Conservation (phyloP, 176 grass and related monocot species). For the Alopecurus myosuroides region DNA sequence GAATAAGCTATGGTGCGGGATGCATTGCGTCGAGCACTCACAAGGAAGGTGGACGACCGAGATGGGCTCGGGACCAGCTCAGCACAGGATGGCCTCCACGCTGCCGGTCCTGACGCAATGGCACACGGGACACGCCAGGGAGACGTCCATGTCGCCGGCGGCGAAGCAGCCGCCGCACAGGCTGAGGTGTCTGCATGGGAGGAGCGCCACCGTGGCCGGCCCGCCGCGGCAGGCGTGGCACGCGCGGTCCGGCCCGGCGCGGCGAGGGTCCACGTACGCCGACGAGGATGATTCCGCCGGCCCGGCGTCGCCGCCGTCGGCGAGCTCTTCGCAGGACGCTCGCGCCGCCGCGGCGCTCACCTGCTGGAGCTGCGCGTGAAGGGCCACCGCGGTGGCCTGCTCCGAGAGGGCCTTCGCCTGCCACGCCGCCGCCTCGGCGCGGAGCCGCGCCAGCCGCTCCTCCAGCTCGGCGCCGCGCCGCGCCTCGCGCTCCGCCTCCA, state of each 20-base stretch:
- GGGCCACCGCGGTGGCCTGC: slow-evolving; percentile 46
- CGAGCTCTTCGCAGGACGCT: slow-evolving; percentile 14
- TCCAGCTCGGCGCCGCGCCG: slow-evolving; percentile 54
- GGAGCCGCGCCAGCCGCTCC: slow-evolving; percentile 51
- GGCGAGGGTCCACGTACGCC: slow-evolving; percentile 59
- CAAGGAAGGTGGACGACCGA: not conserved
- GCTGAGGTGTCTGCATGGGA: slow-evolving; percentile 75
- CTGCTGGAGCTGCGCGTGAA: slow-evolving; percentile 85
- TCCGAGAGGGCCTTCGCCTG: slow-evolving; percentile 69
- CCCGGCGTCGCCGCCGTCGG: not conserved
- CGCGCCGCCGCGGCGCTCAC: slow-evolving; percentile 30
- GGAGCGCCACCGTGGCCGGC: slow-evolving; percentile 59
- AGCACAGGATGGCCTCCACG: slow-evolving; percentile 72
- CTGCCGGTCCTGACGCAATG: slow-evolving; percentile 63
- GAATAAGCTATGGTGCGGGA: not conserved
- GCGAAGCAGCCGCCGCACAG: slow-evolving; percentile 69
- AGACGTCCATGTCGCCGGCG: slow-evolving; percentile 26
- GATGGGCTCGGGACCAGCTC: not conserved
- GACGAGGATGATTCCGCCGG: slow-evolving; percentile 45
- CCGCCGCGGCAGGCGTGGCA: slow-evolving; percentile 48
- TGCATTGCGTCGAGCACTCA: slow-evolving; percentile 6
- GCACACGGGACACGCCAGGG: slow-evolving; percentile 72
- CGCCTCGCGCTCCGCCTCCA: slow-evolving; percentile 46
- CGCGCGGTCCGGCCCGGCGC: slow-evolving; percentile 10
- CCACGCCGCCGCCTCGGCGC: slow-evolving; percentile 69